These are phyloP conservation scores for Solanum appendiculatum DNA, from an alignment of 257 asterid genomes.

Conservation along the genomic window DNA sequence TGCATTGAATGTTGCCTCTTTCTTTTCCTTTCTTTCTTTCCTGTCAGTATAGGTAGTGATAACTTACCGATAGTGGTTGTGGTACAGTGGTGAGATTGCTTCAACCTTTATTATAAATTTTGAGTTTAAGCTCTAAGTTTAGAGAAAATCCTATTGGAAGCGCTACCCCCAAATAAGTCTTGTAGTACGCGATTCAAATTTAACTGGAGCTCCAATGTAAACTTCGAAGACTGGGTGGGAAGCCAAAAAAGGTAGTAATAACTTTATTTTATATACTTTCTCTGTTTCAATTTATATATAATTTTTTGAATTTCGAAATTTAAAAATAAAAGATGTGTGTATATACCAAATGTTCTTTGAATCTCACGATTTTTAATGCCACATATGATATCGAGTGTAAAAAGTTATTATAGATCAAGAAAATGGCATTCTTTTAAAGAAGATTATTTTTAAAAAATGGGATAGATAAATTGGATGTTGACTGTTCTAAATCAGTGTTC, in stretches of 20 bases:
- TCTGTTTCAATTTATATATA: background rate
- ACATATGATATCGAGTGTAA: background rate
- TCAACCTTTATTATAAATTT: fast-evolving
- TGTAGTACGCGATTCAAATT: too few relatives aligned
- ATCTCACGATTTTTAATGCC: background rate
- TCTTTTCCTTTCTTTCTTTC: background rate
- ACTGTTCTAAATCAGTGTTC: background rate
- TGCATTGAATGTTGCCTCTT: background rate
- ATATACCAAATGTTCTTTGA: background rate
- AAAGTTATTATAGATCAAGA: background rate
- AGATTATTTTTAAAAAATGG: background rate
- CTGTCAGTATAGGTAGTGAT: background rate
- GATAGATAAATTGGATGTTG: background rate
- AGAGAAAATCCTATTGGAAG: too few relatives aligned
- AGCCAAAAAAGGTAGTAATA: background rate
- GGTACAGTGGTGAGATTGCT: too few relatives aligned
- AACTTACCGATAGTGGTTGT: background rate
- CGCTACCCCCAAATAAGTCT: too few relatives aligned
- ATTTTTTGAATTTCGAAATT: too few relatives aligned
- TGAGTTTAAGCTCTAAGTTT: background rate
- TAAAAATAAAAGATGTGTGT: too few relatives aligned
- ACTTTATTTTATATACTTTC: background rate
- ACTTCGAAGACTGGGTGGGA: fast-evolving
- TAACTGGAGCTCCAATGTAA: too few relatives aligned
- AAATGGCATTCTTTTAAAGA: background rate